Percentiles rank a stretch among this genome's conserved stretches.
These are phyloP conservation scores for Mycena venus DNA, from an alignment of 768 basidiomycete genomes.

Conservation along the genomic window DNA sequence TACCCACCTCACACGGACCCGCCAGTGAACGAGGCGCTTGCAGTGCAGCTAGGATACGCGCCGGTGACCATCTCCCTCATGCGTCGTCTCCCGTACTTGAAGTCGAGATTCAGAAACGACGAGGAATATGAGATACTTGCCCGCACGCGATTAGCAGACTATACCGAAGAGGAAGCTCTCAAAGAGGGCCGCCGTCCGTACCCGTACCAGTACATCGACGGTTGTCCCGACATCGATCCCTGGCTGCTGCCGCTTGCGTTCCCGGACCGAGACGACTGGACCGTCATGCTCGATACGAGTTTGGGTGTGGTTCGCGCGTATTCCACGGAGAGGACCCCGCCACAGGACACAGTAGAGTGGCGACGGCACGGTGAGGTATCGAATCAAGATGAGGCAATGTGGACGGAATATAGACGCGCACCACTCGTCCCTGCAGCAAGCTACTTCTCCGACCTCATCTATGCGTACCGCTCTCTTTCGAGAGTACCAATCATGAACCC, in stretches of 20 bases:
- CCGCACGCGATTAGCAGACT: constrained; percentile 16
- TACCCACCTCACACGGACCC: constrained; percentile 6
- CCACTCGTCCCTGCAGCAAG: constrained; percentile 14
- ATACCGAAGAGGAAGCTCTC: neutral
- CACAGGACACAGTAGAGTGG: constrained; percentile 14
- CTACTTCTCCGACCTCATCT: constrained; percentile 21
- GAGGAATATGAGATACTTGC: neutral
- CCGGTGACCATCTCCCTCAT: constrained; percentile 14
- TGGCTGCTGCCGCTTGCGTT: constrained; percentile 29
- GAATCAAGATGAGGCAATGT: neutral
- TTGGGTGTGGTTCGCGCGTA: constrained; percentile 17
- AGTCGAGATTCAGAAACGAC: neutral
- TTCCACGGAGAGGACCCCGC: neutral
- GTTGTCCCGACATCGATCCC: constrained; percentile 14
- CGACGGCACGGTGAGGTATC: neutral
- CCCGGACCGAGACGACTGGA: constrained; percentile 15
- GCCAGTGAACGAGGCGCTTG: constrained; percentile 6
- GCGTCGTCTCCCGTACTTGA: constrained; percentile 17
- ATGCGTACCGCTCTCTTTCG: constrained; percentile 23
- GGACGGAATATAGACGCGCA: constrained; percentile 17
- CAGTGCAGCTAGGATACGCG: constrained; percentile 19
- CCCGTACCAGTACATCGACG: constrained; percentile 8
- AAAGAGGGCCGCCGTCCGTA: constrained; percentile 15
- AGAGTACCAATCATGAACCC: constrained; percentile 5
- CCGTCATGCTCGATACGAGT: constrained; percentile 24